Evolutionary conservation across 2,329 filamentous ascomycete species (phyloP).

Genomic region (Penicillium sp.): DNA sequence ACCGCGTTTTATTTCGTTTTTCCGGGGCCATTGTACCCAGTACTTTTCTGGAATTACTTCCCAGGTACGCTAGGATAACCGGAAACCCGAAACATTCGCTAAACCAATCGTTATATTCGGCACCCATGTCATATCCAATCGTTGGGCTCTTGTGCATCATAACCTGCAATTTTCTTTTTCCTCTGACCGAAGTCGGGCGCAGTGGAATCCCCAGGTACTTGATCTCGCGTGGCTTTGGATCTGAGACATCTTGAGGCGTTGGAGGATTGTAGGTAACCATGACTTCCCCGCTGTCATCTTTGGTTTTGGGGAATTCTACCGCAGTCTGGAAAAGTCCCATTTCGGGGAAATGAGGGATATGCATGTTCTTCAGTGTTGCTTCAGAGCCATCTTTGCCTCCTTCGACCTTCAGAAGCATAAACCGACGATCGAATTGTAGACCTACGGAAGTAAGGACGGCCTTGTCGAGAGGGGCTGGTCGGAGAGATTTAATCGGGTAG

Average conservation of each 20-base stretch:
- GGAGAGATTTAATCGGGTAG: conserved; percentile 74
- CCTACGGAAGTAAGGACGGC: conserved; percentile 62
- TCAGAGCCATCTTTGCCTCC: conserved; percentile 19
- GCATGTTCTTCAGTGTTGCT: conserved; percentile 54
- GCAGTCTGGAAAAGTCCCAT: conserved; percentile 65
- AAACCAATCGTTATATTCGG: conserved; percentile 64
- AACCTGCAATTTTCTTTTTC: conserved; percentile 50
- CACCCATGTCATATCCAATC: conserved; percentile 63
- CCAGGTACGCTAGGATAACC: conserved; percentile 64
- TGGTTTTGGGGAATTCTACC: conserved; percentile 39
- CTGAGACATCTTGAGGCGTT: conserved; percentile 25
- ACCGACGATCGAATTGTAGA: conserved; percentile 65
- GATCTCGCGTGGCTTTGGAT: conserved; percentile 1
- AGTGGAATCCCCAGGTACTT: conserved; percentile 57
- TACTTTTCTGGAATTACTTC: conserved; percentile 58
- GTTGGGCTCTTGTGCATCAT: conserved; percentile 61
- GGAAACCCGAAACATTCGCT: conserved; percentile 63
- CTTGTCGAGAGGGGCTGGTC: conserved; percentile 56
- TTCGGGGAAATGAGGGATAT: conserved; percentile 57
- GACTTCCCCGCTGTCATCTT: conserved; percentile 34
- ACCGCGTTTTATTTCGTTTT: conserved; percentile 15
- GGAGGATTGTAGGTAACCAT: conserved; percentile 42
- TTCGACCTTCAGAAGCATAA: conserved; percentile 64
- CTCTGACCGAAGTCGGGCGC: conserved; percentile 41
- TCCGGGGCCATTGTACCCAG: conserved; percentile 61